Evolutionary conservation across 169 alveolate genomes (phyloP).

Genomic region (Theileria sp.): DNA sequence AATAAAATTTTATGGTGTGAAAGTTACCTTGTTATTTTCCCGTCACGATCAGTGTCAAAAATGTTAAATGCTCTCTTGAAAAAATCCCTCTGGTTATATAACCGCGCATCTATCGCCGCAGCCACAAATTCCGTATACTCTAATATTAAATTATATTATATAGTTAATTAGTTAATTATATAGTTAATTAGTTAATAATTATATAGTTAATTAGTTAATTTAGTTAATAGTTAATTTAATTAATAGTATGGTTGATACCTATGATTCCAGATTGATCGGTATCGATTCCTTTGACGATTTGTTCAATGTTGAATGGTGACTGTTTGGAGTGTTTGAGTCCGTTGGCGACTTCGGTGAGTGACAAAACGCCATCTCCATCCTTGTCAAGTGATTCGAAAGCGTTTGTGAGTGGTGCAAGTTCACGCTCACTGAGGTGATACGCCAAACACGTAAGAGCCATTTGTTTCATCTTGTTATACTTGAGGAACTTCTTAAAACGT

Average conservation of each 20-base stretch:
- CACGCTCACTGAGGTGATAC: conserved; percentile 85
- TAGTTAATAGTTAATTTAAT: neutral
- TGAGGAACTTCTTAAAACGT: conserved; percentile 84
- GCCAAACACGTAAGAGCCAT: conserved; percentile 93
- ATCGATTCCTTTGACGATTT: conserved; percentile 79
- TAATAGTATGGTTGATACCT: conserved; percentile 4
- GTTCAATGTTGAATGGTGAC: conserved; percentile 31
- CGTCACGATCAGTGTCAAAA: conserved; percentile 90
- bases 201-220: conserved; percentile 13
- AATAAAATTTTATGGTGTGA: neutral
- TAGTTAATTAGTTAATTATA: conserved; percentile 14
- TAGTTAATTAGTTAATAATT: neutral
- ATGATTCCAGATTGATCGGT: conserved; percentile 88
- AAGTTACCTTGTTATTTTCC: conserved; percentile 78
- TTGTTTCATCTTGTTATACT: conserved; percentile 84
- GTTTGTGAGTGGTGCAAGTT: conserved; percentile 85
- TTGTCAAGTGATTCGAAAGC: conserved; percentile 87
- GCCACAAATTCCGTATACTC: conserved; percentile 94
- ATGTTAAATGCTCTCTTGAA: conserved; percentile 88
- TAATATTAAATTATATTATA: no score
- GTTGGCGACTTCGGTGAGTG: conserved; percentile 67
- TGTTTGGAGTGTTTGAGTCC: conserved; percentile 68
- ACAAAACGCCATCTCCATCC: conserved; percentile 90
- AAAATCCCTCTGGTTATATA: conserved; percentile 81
- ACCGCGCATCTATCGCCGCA: conserved; percentile 87